Evolutionary conservation across 805 yeast genomes (phyloP).

Genomic region (Saccharomyces kudriavzevii): DNA sequence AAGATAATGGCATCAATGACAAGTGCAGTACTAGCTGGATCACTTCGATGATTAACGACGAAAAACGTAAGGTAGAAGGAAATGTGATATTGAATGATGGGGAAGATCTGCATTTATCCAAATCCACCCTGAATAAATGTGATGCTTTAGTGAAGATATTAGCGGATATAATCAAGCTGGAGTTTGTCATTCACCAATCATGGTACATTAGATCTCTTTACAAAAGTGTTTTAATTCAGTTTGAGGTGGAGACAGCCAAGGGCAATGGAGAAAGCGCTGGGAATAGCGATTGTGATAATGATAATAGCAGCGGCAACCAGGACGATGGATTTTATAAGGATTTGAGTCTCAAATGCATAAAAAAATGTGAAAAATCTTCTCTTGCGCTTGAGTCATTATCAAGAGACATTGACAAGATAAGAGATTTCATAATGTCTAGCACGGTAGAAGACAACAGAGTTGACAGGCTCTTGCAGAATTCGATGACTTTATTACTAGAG

Average conservation of each 20-base stretch:
- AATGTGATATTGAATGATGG: neutral
- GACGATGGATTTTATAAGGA: slow-evolving; percentile 41
- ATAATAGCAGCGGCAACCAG: neutral
- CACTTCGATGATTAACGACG: slow-evolving; percentile 1
- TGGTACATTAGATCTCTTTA: slow-evolving; percentile 30
- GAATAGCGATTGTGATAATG: slow-evolving; percentile 1
- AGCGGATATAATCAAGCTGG: slow-evolving; percentile 22
- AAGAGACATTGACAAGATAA: slow-evolving; percentile 8
- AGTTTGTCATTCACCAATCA: slow-evolving; percentile 22
- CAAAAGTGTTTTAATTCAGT: slow-evolving; percentile 23
- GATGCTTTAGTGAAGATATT: slow-evolving; percentile 21
- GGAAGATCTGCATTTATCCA: slow-evolving; percentile 1
- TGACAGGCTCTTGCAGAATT: slow-evolving; percentile 35
- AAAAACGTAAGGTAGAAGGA: neutral
- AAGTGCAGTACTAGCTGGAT: neutral
- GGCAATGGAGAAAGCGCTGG: neutral
- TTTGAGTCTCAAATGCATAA: slow-evolving; percentile 46
- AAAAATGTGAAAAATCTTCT: slow-evolving; percentile 37
- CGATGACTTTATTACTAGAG: slow-evolving; percentile 31
- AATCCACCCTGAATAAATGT: slow-evolving; percentile 20
- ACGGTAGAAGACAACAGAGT: slow-evolving; percentile 21
- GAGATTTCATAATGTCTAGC: slow-evolving; percentile 26
- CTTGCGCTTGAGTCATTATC: slow-evolving; percentile 13
- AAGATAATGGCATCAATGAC: slow-evolving; percentile 1
- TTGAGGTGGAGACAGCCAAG: slow-evolving; percentile 8